Evolutionary conservation across 2,329 filamentous ascomycete genomes (phyloP), one percentile per base, ranked within the genome.

Genomic region (Dactylellina leptospora): DNA sequence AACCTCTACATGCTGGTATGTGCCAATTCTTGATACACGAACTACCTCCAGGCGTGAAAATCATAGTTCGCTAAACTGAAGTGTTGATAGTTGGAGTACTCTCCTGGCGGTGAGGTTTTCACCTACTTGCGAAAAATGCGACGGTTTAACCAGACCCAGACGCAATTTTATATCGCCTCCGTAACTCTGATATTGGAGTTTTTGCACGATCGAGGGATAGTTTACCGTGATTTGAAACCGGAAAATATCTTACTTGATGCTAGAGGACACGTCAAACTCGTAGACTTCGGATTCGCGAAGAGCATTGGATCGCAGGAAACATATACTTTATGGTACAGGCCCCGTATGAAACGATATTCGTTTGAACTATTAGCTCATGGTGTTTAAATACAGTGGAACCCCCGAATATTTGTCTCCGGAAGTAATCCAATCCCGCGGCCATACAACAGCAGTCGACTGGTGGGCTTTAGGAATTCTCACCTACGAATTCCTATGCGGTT

Each of bases 251-350:
- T 93, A 56, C 85, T 93, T 23, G 90, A 93, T 78, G 86, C 84
- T 48, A 85, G 91, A 28, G 90, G 90, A 1, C 90, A 93, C 80
- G 87, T 93, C 76, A 73, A 73, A 50, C 83, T 93, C 51, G 90
- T 93, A 3, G 90, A 93, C 79, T 93, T 93, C 81, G 90, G 90
- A 9, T 93, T 93, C 78, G 90, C 90, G 45, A 93, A 93, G 83
- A 86, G 89, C 74, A 83, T 93, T 22, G 88, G 90, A 30, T 74
- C 75, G 84, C 83, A 83, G 77, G 90, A 93, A 81, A 93, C 90
- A 4, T 93, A 93, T 77, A 93, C 90, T 2, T 84, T 93, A 25
- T 93, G 90, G 71, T 74, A 66, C 18, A n/a, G n/a, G n/a, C n/a
- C n/a, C n/a, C n/a, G n/a, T n/a, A n/a, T n/a, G n/a, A n/a, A 16